Conservation (phyloP, 345 rosid genomes). For the Trapa bicornis region DNA sequence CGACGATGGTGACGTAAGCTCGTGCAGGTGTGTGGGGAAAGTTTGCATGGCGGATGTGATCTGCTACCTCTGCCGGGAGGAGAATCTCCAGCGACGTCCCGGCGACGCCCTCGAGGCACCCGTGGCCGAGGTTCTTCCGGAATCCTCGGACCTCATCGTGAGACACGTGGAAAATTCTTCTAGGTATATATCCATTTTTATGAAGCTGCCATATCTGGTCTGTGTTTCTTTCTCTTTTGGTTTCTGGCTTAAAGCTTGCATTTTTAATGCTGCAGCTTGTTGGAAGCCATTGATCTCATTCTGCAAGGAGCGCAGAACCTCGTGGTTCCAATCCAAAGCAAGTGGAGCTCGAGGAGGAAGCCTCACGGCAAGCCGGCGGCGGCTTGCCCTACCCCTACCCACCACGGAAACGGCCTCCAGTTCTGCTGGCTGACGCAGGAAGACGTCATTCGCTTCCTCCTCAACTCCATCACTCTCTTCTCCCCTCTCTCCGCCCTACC, state of each 20-base stretch:
- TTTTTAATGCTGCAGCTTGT: conserved; percentile 31
- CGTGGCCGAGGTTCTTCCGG: conserved; percentile 53
- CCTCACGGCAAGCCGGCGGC: conserved; percentile 3
- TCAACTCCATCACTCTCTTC: conserved; percentile 55
- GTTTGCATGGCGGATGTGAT: conserved; percentile 82
- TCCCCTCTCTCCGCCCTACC: conserved; percentile 56
- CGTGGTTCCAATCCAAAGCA: conserved; percentile 56
- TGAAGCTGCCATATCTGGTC: no score
- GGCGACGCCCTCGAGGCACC: conserved; percentile 39
- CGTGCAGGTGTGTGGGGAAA: conserved; percentile 68
- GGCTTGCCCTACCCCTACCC: conserved; percentile 2
- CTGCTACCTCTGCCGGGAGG: conserved; percentile 51
- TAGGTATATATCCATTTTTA: conserved; percentile 25
- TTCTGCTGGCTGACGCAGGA: conserved; percentile 93
- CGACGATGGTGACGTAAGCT: conserved; percentile 5
- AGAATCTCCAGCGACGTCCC: conserved; percentile 36
- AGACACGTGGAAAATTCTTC: conserved; percentile 51
- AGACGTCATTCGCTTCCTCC: conserved; percentile 66
- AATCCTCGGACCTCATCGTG: conserved; percentile 26
- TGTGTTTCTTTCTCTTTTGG: no score
- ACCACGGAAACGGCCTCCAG: conserved; percentile 39
- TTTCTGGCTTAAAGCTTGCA: no score
- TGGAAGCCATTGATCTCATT: conserved; percentile 65
- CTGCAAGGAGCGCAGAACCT: conserved; percentile 77
- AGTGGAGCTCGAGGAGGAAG: conserved; percentile 29